Evolutionary conservation across 2,329 filamentous ascomycete species (phyloP).

Genomic region (Xylariales sp.): DNA sequence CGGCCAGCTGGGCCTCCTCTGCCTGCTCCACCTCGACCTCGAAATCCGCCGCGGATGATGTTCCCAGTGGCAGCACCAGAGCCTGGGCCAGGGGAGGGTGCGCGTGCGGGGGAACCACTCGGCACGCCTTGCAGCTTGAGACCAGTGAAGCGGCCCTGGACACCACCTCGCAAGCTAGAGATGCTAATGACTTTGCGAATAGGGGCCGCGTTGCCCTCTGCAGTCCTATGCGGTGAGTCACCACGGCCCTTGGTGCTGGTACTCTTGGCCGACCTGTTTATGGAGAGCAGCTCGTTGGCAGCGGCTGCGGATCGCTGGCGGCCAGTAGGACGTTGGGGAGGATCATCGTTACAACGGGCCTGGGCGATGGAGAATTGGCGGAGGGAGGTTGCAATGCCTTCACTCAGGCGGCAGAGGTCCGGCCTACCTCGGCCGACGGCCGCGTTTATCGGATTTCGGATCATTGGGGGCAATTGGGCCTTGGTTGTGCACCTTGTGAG

Average conservation of each 20-base stretch:
- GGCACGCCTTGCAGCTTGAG: slow-evolving; percentile 4
- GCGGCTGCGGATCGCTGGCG: slow-evolving; percentile 19
- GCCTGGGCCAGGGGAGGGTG: neutral
- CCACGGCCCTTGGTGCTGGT: neutral
- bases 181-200: slow-evolving; percentile 33
- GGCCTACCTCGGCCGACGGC: slow-evolving; percentile 19
- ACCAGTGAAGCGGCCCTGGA: slow-evolving; percentile 10
- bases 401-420: slow-evolving; percentile 20
- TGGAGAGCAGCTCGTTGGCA: slow-evolving; percentile 18
- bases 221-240: neutral
- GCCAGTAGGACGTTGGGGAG: slow-evolving; percentile 8
- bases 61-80: slow-evolving; percentile 8
- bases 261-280: slow-evolving; percentile 6
- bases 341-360: slow-evolving; percentile 8
- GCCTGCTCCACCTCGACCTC: slow-evolving; percentile 7
- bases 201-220: neutral
- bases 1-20: slow-evolving; percentile 5
- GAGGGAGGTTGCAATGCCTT: slow-evolving; percentile 24
- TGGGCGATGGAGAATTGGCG: slow-evolving; percentile 26
- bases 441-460: slow-evolving; percentile 23
- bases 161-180: slow-evolving; percentile 28
- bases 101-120: neutral
- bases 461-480: slow-evolving; percentile 17
- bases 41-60: slow-evolving; percentile 17
- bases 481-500: neutral